A percentile compares a stretch with the other conserved stretches of the same genome.
Conservation (phyloP, 2,329 filamentous ascomycete genomes). For the Trichoderma guizhouense region DNA sequence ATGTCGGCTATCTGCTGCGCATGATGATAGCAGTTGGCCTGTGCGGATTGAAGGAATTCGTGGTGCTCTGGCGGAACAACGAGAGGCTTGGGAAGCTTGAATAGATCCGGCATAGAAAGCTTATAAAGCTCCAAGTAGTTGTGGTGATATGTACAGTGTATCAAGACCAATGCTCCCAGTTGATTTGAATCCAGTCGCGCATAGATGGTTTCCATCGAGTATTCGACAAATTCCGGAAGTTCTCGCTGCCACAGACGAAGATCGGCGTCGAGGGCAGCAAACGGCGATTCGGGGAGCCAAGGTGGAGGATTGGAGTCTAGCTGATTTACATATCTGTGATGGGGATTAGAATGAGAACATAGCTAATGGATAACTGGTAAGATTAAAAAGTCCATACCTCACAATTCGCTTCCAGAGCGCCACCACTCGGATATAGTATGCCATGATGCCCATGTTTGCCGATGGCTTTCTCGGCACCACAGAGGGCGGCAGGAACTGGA, state of each 20-base stretch:
- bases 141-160: constrained; percentile 47
- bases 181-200: constrained; percentile 46
- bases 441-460: constrained; percentile 44
- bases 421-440: constrained; percentile 42
- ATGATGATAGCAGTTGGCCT: constrained; percentile 38
- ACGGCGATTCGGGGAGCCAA: constrained; percentile 43
- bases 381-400: constrained; percentile 23
- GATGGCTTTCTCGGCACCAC: constrained; percentile 39
- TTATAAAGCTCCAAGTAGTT: constrained; percentile 46
- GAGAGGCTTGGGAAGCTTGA: constrained; percentile 42
- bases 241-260: constrained; percentile 40
- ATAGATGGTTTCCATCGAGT: constrained; percentile 43
- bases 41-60: constrained; percentile 36
- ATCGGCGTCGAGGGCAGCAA: constrained; percentile 40
- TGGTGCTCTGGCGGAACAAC: constrained; percentile 38
- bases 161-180: constrained; percentile 42
- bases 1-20: constrained; percentile 39
- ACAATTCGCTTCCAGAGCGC: constrained; percentile 41
- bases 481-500: constrained; percentile 39
- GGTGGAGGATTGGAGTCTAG: constrained; percentile 39
- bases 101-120: constrained; percentile 44
- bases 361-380: not conserved
- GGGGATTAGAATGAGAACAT: not conserved
- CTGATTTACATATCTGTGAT: constrained; percentile 39
- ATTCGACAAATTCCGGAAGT: constrained; percentile 43